These are phyloP conservation scores for Lignosus rhinocerotis DNA, from an alignment of 1,284 basidiomycete genomes.

Conservation along the genomic window DNA sequence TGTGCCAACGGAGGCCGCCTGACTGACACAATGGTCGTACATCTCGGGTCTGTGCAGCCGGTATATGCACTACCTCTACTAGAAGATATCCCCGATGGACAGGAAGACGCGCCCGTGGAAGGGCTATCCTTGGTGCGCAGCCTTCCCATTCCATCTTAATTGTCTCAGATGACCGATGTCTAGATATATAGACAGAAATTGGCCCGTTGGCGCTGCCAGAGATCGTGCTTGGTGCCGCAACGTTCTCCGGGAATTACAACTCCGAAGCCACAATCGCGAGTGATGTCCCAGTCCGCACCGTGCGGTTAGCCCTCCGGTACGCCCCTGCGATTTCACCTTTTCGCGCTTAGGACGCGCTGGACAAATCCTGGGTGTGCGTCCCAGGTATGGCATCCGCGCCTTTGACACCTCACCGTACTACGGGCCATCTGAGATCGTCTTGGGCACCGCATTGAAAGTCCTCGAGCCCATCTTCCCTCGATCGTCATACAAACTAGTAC, in stretches of 20 bases:
- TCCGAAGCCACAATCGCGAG: conserved; percentile 60
- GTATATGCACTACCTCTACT: conserved; percentile 41
- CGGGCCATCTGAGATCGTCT: conserved; percentile 86
- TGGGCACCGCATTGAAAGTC: conserved; percentile 74
- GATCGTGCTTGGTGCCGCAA: conserved; percentile 66
- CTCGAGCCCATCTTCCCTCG: conserved; percentile 77
- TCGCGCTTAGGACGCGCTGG: not conserved
- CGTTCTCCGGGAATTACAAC: conserved; percentile 79
- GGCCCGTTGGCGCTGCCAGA: conserved; percentile 45
- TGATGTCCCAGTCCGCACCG: conserved; percentile 64
- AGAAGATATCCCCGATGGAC: conserved; percentile 46
- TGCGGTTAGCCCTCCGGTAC: conserved; percentile 80
- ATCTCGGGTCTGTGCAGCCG: conserved; percentile 43
- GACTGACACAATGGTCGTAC: conserved; percentile 39
- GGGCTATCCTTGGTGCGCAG: conserved; percentile 39
- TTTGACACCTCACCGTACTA: conserved; percentile 94
- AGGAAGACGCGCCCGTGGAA: conserved; percentile 49
- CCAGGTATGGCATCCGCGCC: conserved; percentile 84
- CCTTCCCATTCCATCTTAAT: not conserved
- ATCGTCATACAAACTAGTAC: conserved; percentile 74
- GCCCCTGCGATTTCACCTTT: conserved; percentile 14
- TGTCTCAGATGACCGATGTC: not conserved
- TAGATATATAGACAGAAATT: conserved; percentile 25
- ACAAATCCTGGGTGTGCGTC: not conserved
- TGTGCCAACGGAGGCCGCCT: not conserved